phyloP scores from a whole-genome alignment of 306 rosid genomes.

The Oemleria cerasiformis region DNA sequence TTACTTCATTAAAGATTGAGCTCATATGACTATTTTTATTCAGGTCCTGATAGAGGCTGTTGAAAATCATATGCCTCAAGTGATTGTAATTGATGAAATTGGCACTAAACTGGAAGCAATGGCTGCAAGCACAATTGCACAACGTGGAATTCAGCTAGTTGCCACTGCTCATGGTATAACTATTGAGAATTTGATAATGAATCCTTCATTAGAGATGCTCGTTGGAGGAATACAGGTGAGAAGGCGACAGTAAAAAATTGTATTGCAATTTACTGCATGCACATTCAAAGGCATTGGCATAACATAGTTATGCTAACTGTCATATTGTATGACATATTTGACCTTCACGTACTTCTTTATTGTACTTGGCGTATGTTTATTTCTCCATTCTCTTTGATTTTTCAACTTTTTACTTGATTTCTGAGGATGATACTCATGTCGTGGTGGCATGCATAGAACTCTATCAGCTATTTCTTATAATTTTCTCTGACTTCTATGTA shows the following conservation, averaged over 20 bases:
- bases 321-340: background rate
- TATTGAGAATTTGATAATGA: constrained; percentile 86
- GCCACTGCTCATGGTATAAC: constrained; percentile 99
- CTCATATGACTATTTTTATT: constrained; percentile 23
- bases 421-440: background rate
- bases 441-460: constrained; percentile 2
- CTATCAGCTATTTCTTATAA: background rate
- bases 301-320: background rate
- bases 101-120: constrained; percentile 98
- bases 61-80: constrained; percentile 99
- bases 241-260: constrained; percentile 10
- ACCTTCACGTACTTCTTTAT: background rate
- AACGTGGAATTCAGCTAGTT: constrained; percentile 95
- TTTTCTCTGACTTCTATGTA: background rate
- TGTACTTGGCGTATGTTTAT: background rate
- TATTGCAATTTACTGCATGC: background rate
- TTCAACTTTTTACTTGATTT: constrained; percentile 3
- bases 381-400: background rate
- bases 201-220: constrained; percentile 92
- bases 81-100: constrained; percentile 91
- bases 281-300: constrained; percentile 5
- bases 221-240: constrained; percentile 97
- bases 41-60: constrained; percentile 97
- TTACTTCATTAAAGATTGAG: constrained; percentile 9
- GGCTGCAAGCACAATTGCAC: constrained; percentile 98